Base-by-base conservation (phyloP, 2,329 filamentous ascomycete species). In the Aspergillus pseudoglaucus region DNA sequence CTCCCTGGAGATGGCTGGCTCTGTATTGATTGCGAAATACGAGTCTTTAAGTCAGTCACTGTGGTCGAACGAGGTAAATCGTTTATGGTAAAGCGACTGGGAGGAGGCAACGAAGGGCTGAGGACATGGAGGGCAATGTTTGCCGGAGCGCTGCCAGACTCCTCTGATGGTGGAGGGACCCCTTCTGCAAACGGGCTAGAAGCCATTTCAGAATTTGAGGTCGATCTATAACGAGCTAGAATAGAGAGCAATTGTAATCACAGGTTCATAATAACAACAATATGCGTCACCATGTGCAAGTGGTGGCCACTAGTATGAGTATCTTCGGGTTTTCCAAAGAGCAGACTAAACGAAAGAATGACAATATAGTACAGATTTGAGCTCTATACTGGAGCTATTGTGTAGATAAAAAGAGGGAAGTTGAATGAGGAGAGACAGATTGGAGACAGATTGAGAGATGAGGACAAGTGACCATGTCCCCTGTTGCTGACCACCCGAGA, bases 1-100 rank as follows among this genome's bases (percentile, higher is more conserved):
- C 69, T 62, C 15, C 69, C 61, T 1, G 74, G 68, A 7, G 64
- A 45, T 27, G 76, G 74, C 47, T 68, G 67, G 25, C 67, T 67
- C 7, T 76, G 69, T n/a, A 82, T 61, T 8, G 69, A 63, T 49
- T 74, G 59, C 42, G 74, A 69, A 47, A 84, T 77, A 46, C 67
- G 72, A 39, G 68, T 58, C 53, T 79, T 80, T n/a, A 84, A 65
- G 44, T 75, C 68, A 17, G 64, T 70, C 42, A 84, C 62, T 2
- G 75, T 82, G 2, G 67, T 69, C 42, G 55, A 60, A 5, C 68
- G 54, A 25, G 65, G 54, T 27, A 76, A 47, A 39, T 64, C 56
- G 1, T 63, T 51, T 30, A 75, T 60, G 1, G 64, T 68, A 42
- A 72, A 60, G 12, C 65, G 66, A 38, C 60, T 62, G 5, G 63